Conservation (phyloP, 805 yeast genomes). For the Candida fluviatilis region DNA sequence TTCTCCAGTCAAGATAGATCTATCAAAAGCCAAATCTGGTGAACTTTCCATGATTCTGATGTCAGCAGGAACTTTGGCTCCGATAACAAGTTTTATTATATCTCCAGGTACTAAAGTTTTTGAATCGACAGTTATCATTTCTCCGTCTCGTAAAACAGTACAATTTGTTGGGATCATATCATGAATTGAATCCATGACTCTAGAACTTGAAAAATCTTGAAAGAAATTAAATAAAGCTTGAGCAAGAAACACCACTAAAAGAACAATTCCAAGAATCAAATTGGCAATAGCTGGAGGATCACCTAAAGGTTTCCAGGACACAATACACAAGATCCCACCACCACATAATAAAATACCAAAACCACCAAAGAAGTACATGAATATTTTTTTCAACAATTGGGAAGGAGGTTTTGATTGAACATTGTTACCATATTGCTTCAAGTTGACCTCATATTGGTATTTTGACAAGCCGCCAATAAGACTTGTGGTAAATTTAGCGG, state of each 20-base stretch:
- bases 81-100: slow-evolving; percentile 31
- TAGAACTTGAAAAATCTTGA: slow-evolving; percentile 46
- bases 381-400: slow-evolving; percentile 26
- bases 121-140: slow-evolving; percentile 21
- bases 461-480: slow-evolving; percentile 18
- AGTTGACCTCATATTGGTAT: slow-evolving; percentile 9
- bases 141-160: slow-evolving; percentile 33
- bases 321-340: slow-evolving; percentile 39
- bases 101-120: slow-evolving; percentile 44
- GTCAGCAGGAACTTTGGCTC: slow-evolving; percentile 46
- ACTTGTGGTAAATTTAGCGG: slow-evolving; percentile 17
- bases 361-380: slow-evolving; percentile 44
- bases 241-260: slow-evolving; percentile 35
- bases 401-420: slow-evolving; percentile 35
- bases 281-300: slow-evolving; percentile 44
- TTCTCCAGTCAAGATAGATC: slow-evolving; percentile 48
- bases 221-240: slow-evolving; percentile 43
- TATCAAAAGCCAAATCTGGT: slow-evolving; percentile 39
- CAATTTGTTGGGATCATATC: slow-evolving; percentile 39
- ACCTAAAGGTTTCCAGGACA: slow-evolving; percentile 47
- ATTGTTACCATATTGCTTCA: slow-evolving; percentile 28
- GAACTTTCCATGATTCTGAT: slow-evolving; percentile 35
- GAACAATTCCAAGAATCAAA: slow-evolving; percentile 38
- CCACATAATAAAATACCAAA: slow-evolving; percentile 40
- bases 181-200: slow-evolving; percentile 46